Base-by-base conservation (phyloP, 169 alveolate genomes). In the Eimeria falciformis region DNA sequence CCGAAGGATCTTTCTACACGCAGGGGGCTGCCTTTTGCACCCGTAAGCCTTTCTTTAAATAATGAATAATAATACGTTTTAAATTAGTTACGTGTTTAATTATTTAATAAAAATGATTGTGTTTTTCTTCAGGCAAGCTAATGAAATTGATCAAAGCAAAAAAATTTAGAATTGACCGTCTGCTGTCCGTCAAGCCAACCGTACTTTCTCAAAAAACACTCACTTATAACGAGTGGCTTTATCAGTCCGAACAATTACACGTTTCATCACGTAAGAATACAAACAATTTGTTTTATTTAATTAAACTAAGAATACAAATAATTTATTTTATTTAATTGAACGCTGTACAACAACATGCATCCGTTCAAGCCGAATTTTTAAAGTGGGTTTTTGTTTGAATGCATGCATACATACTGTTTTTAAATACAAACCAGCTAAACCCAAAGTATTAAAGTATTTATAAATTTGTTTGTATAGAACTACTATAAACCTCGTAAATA, bases 141-240 rank as follows among this genome's bases (percentile, higher is more conserved):
- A 27, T 69, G 53, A 17, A 69, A 2, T 3, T 4, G 23, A 18
- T 69, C n/a, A 33, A 37, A 69, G 40, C 14, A 27, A 69, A 69
- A 14, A 43, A 43, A 27, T 14, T 29, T 1, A 27, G 14, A 69
- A 37, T 69, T 3, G 81, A 69, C n/a, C 3, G 5, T 18, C 4
- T 69, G 25, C 6, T 43, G 0, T 69, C 81, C 3, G 81, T 69
- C 1, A 69, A 27, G 3, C 3, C 29, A 6, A 29, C 55, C 5
- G 1, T 12, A 6, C 81, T 69, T 4, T 25, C 81, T 12, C 25
- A 14, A 14, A 27, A 11, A 5, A 69, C 25, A 69, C 25, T 69
- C 4, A 69, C 81, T 3, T 69, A 69, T 23, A 45, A 69, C 4
- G 81, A 69, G 33, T 69, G 81, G 81, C 81, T 69, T 14, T 9